Evolutionary conservation across 768 basidiomycete species (phyloP), one percentile per base, ranked within the genome.

Genomic region (Lactifluus echinatus): DNA sequence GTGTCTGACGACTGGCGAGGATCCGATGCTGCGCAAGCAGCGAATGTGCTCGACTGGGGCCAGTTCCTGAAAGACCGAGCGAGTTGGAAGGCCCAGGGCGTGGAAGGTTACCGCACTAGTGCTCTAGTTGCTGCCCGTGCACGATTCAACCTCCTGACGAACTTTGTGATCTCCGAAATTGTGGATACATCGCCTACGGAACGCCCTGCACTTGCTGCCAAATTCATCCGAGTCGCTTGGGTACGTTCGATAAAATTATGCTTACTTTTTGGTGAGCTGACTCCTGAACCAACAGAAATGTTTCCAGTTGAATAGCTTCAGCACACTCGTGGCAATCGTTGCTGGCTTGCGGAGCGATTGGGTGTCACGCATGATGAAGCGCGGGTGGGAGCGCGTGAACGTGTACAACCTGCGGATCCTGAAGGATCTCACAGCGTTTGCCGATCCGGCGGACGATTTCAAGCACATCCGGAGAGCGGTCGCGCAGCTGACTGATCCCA

Each of bases 201-300:
- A 52, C 78, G 93, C 19, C 77, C 76, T 34, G 60, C 76, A 46
- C 71, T 96, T 19, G 79, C 89, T 48, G 74, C 73, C 56, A 93
- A 92, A 71, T 86, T 95, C 67, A 83, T 94, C 59, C 83, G 89
- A 40, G 74, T 95, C 55, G 93, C 93, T 37, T 91, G 83, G 77
- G 91, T 92, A 63, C 67, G 85, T 73, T 24, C 48, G 29, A 48
- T 40, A 26, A 17, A 36, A 37, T 2, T 31, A 10, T 5, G 5
- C 31, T 31, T 55, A 2, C 37, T 17, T 33, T 34, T 23, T 33
- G 29, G 26, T 37, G n/a, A n/a, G n/a, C n/a, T 44, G 29, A 4
- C 8, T 39, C 7, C 17, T 12, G 8, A 1, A 11, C 28, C 7
- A 34, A 40, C 59, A 94, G 92, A 90, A 91, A 82, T 83, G 83